Percentiles rank a stretch among this genome's conserved stretches.
Conservation (phyloP, 2,329 filamentous ascomycete species). For the Didymellaceae sp. region DNA sequence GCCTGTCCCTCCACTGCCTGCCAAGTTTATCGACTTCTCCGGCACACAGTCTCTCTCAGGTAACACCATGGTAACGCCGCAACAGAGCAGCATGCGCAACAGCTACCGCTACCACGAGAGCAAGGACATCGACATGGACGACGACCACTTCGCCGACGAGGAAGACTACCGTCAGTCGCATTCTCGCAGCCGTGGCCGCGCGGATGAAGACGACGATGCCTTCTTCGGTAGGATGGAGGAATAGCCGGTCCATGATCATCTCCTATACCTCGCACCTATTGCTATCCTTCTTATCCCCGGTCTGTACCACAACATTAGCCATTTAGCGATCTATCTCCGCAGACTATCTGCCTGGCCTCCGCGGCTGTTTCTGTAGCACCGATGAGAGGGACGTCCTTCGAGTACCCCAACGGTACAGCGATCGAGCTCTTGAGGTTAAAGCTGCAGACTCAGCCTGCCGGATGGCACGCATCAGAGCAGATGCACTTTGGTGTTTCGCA, state of each 20-base stretch:
- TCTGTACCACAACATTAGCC: conserved; percentile 48
- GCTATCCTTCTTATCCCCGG: conserved; percentile 19
- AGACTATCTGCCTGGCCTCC: conserved; percentile 34
- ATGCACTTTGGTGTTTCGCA: conserved; percentile 8
- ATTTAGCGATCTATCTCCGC: conserved; percentile 50
- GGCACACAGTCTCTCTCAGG: conserved; percentile 62
- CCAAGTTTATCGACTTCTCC: conserved; percentile 72
- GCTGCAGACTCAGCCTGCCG: conserved; percentile 31
- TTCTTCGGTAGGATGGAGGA: conserved; percentile 98
- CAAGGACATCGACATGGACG: conserved; percentile 58
- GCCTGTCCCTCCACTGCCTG: conserved; percentile 85
- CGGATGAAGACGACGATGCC: conserved; percentile 91
- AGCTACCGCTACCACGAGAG: conserved; percentile 60
- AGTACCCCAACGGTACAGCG: background rate
- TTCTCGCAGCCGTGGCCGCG: conserved; percentile 60
- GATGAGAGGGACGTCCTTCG: conserved; percentile 49
- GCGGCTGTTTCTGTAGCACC: conserved; percentile 39
- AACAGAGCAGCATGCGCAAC: conserved; percentile 67
- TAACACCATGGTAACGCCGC: conserved; percentile 60
- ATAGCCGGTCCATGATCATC: conserved; percentile 1
- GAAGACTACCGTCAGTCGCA: conserved; percentile 64
- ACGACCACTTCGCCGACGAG: conserved; percentile 69
- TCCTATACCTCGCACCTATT: conserved; percentile 12
- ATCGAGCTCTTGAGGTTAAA: conserved; percentile 50
- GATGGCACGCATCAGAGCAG: conserved; percentile 13